Evolutionary conservation across 2,329 filamentous ascomycete species (phyloP).

Genomic region (Penicillium sclerotiorum): DNA sequence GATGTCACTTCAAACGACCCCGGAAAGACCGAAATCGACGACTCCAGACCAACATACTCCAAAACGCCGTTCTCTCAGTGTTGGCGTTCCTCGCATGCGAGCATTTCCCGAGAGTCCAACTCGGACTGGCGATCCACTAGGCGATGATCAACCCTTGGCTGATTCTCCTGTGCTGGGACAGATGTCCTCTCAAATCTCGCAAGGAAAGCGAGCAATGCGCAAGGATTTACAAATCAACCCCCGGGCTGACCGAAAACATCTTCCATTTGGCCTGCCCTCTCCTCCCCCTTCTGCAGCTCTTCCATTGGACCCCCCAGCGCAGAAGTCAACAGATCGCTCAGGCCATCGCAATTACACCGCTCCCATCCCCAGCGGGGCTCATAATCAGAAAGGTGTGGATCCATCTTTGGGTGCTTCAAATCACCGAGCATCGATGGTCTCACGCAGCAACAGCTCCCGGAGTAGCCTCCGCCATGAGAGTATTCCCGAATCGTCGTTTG

Average conservation of each 20-base stretch:
- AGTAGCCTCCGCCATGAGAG: slow-evolving; percentile 27
- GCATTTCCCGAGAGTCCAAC: slow-evolving; percentile 15
- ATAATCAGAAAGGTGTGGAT: slow-evolving; percentile 13
- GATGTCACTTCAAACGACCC: slow-evolving; percentile 6
- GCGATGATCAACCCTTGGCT: slow-evolving; percentile 18
- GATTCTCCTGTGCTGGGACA: slow-evolving; percentile 27
- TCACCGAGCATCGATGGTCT: slow-evolving; percentile 19
- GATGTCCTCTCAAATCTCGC: slow-evolving; percentile 1
- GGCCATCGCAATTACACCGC: slow-evolving; percentile 23
- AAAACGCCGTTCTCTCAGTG: slow-evolving; percentile 16
- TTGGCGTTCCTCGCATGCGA: slow-evolving; percentile 19
- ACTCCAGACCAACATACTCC: slow-evolving; percentile 15
- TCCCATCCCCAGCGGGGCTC: slow-evolving; percentile 3
- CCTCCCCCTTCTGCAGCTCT: slow-evolving; percentile 31
- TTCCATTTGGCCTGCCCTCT: slow-evolving; percentile 28
- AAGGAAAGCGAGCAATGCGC: slow-evolving; percentile 12
- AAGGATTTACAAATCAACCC: slow-evolving; percentile 18
- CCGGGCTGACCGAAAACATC: slow-evolving; percentile 15
- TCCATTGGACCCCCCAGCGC: slow-evolving; percentile 23
- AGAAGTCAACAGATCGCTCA: slow-evolving; percentile 11
- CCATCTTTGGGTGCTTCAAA: slow-evolving; percentile 8
- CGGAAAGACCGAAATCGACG: slow-evolving; percentile 18
- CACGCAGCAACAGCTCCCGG: slow-evolving; percentile 28
- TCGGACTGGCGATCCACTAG: neutral
- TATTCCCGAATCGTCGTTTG: slow-evolving; percentile 16